Evolutionary conservation across 2,329 filamentous ascomycete genomes (phyloP).

Genomic region (Penicillium sp.): DNA sequence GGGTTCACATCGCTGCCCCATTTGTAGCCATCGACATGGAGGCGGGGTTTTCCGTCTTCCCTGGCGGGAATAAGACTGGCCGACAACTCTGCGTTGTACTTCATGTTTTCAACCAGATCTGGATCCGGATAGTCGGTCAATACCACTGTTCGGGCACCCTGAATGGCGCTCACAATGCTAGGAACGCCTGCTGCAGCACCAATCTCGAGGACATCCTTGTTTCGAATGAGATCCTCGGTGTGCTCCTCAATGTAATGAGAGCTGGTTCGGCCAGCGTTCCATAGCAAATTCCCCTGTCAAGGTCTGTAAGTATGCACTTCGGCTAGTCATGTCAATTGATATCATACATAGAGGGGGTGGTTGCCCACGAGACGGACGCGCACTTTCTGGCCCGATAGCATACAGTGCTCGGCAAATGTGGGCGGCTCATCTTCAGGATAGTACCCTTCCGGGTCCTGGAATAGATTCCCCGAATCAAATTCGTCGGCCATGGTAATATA

Average conservation of each 20-base stretch:
- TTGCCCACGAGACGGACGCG: conserved; percentile 77
- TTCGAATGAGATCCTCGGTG: conserved; percentile 58
- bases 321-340: not conserved
- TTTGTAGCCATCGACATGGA: conserved; percentile 70
- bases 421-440: conserved; percentile 74
- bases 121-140: conserved; percentile 87
- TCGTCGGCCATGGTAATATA: conserved; percentile 27
- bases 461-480: conserved; percentile 55
- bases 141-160: conserved; percentile 67
- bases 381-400: conserved; percentile 64
- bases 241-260: conserved; percentile 73
- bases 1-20: conserved; percentile 70
- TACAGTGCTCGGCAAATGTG: conserved; percentile 68
- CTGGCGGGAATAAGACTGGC: conserved; percentile 42
- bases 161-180: conserved; percentile 70
- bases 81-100: conserved; percentile 66
- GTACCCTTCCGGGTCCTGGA: conserved; percentile 77
- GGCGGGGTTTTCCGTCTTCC: conserved; percentile 31
- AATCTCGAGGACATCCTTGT: conserved; percentile 76
- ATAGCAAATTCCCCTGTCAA: conserved; percentile 72
- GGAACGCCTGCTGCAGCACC: conserved; percentile 86
- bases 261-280: conserved; percentile 82
- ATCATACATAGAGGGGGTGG: conserved; percentile 74
- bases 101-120: conserved; percentile 77
- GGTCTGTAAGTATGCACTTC: not conserved